Base-by-base conservation (phyloP, 2,329 filamentous ascomycete genomes). In the Aspergillus intermedius region DNA sequence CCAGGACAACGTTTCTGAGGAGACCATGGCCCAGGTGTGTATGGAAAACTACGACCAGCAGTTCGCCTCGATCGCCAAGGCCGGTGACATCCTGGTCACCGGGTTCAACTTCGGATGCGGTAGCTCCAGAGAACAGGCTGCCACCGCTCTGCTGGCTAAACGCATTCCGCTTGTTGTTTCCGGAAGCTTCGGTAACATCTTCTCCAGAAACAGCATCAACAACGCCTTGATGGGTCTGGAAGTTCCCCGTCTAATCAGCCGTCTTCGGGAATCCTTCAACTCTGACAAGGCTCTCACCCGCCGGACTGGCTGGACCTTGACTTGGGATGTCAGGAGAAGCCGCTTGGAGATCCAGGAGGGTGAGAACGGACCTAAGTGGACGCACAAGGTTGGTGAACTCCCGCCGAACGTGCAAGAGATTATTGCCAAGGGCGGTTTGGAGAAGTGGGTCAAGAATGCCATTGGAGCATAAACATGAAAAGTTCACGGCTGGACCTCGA, bases 41-140 rank as follows among this genome's bases (percentile, higher is more conserved):
- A 96, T 97, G 90, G 80, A 86, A 65, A 97, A 97, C 76, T 97
- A 95, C 71, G 91, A 97, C 64, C 71, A 78, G 0, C 65, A 74
- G 0, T 96, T 96, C 65, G 68, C 76, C 8, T 67, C 71, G 1
- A 74, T 84, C 32, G 84, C 86, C 42, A 78, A 79, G 54, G 64
- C 80, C 0, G 83, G 82, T 44, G 91, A 97, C 60, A 88, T 96
- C 47, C 79, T 96, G 1, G 90, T 96, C 0, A 73, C 84, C 0
- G 90, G 90, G 28, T 93, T 84, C 74, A 95, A 94, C 74, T 95
- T 96, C 63, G 91, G 91, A 43, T 89, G 84, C 56, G 90, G 90
- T 15, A 82, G 76, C 49, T 89, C 83, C 1, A 76, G 91, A 47
- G 91, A 96, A 67, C 88, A 95, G 67, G 89, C 89, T 5, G 91